Evolutionary conservation across 2,329 filamentous ascomycete genomes (phyloP).

Genomic region (Aureobasidium leucospermi): DNA sequence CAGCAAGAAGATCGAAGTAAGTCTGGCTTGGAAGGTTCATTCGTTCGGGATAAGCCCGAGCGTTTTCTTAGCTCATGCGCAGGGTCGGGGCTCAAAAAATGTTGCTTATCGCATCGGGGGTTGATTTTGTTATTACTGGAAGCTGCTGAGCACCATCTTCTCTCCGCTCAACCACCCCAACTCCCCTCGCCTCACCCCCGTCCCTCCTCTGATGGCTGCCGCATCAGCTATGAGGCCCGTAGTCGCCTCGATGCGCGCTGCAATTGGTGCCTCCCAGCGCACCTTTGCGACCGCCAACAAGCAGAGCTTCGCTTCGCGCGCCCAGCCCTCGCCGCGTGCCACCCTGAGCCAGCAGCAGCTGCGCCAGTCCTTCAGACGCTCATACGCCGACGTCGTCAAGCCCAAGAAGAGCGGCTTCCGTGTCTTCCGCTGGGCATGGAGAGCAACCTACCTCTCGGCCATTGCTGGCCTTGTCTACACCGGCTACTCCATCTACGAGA

Average conservation of each 20-base stretch:
- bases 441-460: conserved; percentile 68
- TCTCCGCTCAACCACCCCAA: conserved; percentile 1
- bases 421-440: conserved; percentile 73
- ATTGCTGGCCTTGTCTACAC: conserved; percentile 64
- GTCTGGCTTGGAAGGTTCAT: neutral
- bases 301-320: conserved; percentile 18
- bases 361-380: conserved; percentile 23
- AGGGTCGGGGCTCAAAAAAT: neutral
- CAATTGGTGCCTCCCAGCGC: conserved; percentile 19
- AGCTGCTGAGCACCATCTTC: neutral
- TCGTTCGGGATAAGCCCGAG: neutral
- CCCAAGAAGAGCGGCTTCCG: conserved; percentile 53
- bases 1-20: neutral
- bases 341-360: conserved; percentile 14
- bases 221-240: conserved; percentile 15
- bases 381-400: conserved; percentile 25
- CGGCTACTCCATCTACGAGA: conserved; percentile 73
- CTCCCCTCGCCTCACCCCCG: neutral
- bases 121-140: neutral
- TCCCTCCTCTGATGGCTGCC: conserved; percentile 8
- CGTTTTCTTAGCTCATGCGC: neutral
- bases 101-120: neutral
- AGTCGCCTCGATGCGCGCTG: conserved; percentile 19
- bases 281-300: conserved; percentile 19
- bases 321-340: conserved; percentile 5